Conservation (phyloP, 2,329 filamentous ascomycete species). For the Rhinocladiella mackenziei region DNA sequence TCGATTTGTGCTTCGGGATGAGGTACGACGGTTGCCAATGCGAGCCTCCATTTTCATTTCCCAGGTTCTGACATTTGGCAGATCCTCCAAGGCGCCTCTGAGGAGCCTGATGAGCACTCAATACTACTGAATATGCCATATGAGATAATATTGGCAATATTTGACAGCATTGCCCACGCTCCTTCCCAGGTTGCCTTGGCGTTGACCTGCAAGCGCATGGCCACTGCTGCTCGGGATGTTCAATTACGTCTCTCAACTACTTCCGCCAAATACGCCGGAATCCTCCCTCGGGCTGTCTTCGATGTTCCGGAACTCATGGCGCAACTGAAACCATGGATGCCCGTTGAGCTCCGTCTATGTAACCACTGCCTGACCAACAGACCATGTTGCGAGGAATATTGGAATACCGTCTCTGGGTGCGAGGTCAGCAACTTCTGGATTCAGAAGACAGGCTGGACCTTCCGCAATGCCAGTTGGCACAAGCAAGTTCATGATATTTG, state of each 20-base stretch:
- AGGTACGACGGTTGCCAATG: constrained; percentile 11
- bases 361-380: constrained; percentile 29
- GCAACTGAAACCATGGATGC: constrained; percentile 26
- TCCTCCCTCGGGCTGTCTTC: constrained; percentile 26
- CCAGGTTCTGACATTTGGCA: background rate
- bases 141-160: constrained; percentile 26
- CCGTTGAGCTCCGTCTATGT: constrained; percentile 23
- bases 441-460: constrained; percentile 28
- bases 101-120: constrained; percentile 4
- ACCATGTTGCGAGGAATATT: constrained; percentile 24
- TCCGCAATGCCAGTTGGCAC: constrained; percentile 26
- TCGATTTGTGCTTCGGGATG: constrained; percentile 19
- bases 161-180: constrained; percentile 24
- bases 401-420: constrained; percentile 22
- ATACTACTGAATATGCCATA: constrained; percentile 24
- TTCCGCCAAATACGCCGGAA: constrained; percentile 28
- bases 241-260: constrained; percentile 21
- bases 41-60: background rate
- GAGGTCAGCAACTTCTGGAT: constrained; percentile 27
- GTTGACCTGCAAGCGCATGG: constrained; percentile 30
- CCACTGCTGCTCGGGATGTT: constrained; percentile 16
- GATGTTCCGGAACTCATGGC: constrained; percentile 29
- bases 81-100: constrained; percentile 7
- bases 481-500: constrained; percentile 30
- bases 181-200: constrained; percentile 28